Percentiles rank a stretch among this genome's conserved stretches.
These are phyloP conservation scores for Pyronema domesticum DNA, from an alignment of 495 filamentous ascomycete genomes.

Conservation along the genomic window DNA sequence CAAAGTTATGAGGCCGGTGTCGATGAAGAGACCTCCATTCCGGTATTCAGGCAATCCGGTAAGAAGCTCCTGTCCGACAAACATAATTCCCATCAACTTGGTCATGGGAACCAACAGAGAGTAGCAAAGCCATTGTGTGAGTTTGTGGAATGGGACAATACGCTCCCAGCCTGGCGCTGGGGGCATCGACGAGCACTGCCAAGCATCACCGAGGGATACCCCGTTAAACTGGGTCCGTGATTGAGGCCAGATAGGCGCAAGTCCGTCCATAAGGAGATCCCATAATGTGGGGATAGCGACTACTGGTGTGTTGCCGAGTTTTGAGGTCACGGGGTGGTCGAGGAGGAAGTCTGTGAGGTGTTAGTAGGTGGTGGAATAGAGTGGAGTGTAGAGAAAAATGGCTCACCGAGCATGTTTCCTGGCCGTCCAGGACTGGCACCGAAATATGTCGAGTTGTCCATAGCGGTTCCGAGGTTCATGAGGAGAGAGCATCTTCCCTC, in stretches of 20 bases:
- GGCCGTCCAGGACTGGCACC: conserved; percentile 59
- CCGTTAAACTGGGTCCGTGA: conserved; percentile 80
- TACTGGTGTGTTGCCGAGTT: conserved; percentile 61
- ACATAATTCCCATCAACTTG: conserved; percentile 55
- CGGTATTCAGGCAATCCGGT: conserved; percentile 78
- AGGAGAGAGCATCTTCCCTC: conserved; percentile 73
- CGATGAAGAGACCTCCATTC: conserved; percentile 72
- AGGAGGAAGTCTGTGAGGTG: conserved; percentile 60
- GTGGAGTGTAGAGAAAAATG: not conserved
- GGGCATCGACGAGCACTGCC: conserved; percentile 75
- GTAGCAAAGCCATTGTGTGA: conserved; percentile 80
- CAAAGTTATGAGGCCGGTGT: conserved; percentile 62
- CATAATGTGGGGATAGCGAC: conserved; percentile 83
- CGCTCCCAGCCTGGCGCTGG: conserved; percentile 65
- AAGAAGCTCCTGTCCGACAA: conserved; percentile 56
- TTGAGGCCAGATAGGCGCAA: conserved; percentile 74
- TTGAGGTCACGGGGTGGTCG: conserved; percentile 73
- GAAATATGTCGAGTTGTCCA: conserved; percentile 71
- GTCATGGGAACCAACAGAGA: conserved; percentile 78
- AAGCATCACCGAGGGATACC: conserved; percentile 80
- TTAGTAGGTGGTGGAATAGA: conserved; percentile 6
- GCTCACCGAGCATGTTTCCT: conserved; percentile 83
- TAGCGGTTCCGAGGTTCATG: conserved; percentile 52
- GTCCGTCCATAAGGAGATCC: conserved; percentile 72
- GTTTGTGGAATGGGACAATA: conserved; percentile 87